Base-by-base conservation (phyloP, 371 early-diverging fungal genomes). In the Fennellomyces sp. region DNA sequence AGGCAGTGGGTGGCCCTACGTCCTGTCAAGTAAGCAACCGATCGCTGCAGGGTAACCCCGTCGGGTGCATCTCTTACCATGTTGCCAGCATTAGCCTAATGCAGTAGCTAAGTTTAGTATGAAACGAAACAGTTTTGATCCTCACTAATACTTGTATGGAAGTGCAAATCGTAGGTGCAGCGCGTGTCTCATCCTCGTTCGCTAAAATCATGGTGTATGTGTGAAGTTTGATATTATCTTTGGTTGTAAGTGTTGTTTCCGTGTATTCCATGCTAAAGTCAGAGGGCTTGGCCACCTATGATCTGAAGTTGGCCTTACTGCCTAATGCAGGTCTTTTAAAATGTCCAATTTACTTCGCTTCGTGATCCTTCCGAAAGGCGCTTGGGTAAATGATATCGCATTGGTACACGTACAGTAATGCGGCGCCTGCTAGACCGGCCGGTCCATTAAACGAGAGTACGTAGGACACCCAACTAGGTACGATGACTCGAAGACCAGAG, bases 21-120 rank as follows among this genome's bases (percentile, higher is more conserved):
- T n/a, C n/a, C n/a, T n/a, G n/a, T n/a, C n/a, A n/a, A n/a, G n/a
- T n/a, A n/a, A n/a, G n/a, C n/a, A n/a, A n/a, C n/a, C n/a, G n/a
- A n/a, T n/a, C n/a, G n/a, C n/a, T n/a, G n/a, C n/a, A n/a, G n/a
- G n/a, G n/a, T n/a, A n/a, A n/a, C n/a, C n/a, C n/a, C n/a, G n/a
- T n/a, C n/a, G n/a, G n/a, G n/a, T n/a, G n/a, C 19, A n/a, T 52
- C 11, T 23, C 58, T 65, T 80, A 86, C 91, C 91, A 97, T 92
- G 70, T 97, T 97, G 27, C 98, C 98, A 15, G 97, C 97, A 68
- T 97, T 97, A 23, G 97, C 93, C 87, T 29, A 56, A 29, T 50
- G 27, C 61, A 33, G 13, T 21, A 39, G 26, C 7, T 36, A 13
- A 19, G 26, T 41, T 28, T 17, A 26, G 5, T 27, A 17, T 45